These are phyloP conservation scores for Yarrowia sp. DNA, from an alignment of 805 yeast species.

Conservation along the genomic window DNA sequence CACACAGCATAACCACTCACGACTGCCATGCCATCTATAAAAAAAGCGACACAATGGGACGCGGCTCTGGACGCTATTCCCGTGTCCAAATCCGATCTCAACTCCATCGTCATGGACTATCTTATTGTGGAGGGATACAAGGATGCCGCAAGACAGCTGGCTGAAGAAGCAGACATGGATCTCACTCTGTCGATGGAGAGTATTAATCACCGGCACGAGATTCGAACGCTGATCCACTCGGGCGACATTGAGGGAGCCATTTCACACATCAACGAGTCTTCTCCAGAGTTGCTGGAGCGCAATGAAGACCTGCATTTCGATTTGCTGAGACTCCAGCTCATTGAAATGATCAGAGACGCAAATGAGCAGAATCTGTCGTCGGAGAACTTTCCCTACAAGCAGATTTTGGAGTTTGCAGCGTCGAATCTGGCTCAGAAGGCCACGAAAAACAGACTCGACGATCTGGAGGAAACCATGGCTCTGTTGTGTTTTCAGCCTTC, in stretches of 20 bases:
- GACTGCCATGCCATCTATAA: slow-evolving; percentile 37
- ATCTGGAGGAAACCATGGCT: slow-evolving; percentile 85
- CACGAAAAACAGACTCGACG: slow-evolving; percentile 63
- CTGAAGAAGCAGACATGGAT: slow-evolving; percentile 57
- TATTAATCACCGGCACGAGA: slow-evolving; percentile 60
- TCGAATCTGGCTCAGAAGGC: slow-evolving; percentile 61
- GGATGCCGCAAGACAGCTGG: slow-evolving; percentile 67
- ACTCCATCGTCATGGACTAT: slow-evolving; percentile 69
- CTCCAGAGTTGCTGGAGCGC: slow-evolving; percentile 70
- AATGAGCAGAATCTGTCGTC: slow-evolving; percentile 42
- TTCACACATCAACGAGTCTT: slow-evolving; percentile 60
- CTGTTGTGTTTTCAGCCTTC: slow-evolving; percentile 61
- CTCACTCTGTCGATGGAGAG: slow-evolving; percentile 56
- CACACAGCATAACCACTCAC: neutral
- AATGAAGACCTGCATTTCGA: slow-evolving; percentile 73
- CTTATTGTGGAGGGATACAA: slow-evolving; percentile 80
- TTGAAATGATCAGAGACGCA: slow-evolving; percentile 74
- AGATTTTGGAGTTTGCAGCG: slow-evolving; percentile 51
- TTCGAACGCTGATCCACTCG: slow-evolving; percentile 60
- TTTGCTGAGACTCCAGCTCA: slow-evolving; percentile 71
- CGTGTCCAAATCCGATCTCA: slow-evolving; percentile 50
- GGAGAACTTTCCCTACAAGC: slow-evolving; percentile 40
- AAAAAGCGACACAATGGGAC: slow-evolving; percentile 47
- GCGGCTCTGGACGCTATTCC: slow-evolving; percentile 43
- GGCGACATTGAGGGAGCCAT: slow-evolving; percentile 71